Conservation (phyloP, 345 rosid genomes). For the Hibiscus mutabilis region DNA sequence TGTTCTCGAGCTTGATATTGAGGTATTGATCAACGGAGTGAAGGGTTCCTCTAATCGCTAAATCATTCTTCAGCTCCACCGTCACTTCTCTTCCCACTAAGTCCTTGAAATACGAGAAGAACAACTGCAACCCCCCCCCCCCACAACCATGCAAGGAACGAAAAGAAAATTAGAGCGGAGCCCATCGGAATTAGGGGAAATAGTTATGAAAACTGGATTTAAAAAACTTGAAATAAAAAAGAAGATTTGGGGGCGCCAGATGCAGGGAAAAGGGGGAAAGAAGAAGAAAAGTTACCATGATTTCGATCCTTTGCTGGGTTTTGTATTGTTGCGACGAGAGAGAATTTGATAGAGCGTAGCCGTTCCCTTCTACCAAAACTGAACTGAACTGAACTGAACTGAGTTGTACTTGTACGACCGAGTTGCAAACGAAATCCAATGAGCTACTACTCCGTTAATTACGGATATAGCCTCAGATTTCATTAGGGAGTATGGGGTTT, state of each 20-base stretch:
- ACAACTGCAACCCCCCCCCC: conserved; percentile 63
- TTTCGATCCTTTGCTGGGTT: background rate
- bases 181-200: background rate
- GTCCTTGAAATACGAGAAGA: conserved; percentile 99
- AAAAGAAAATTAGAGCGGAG: background rate
- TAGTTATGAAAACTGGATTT: background rate
- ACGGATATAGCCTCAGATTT: background rate
- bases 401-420: background rate
- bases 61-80: conserved; percentile 95
- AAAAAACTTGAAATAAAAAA: background rate
- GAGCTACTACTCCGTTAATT: background rate
- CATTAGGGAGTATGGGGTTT: background rate
- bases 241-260: background rate
- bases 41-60: conserved; percentile 97
- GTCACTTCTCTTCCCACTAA: conserved; percentile 99
- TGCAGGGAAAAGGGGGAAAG: background rate
- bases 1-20: conserved; percentile 98
- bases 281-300: conserved; percentile 2
- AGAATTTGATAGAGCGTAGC: background rate
- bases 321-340: background rate
- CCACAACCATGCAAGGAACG: background rate
- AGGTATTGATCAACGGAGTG: conserved; percentile 99
- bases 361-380: background rate
- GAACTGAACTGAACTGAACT: background rate
- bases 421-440: no score